These are phyloP conservation scores for Bretschneidera sinensis DNA, from an alignment of 345 rosid genomes.

Conservation along the genomic window DNA sequence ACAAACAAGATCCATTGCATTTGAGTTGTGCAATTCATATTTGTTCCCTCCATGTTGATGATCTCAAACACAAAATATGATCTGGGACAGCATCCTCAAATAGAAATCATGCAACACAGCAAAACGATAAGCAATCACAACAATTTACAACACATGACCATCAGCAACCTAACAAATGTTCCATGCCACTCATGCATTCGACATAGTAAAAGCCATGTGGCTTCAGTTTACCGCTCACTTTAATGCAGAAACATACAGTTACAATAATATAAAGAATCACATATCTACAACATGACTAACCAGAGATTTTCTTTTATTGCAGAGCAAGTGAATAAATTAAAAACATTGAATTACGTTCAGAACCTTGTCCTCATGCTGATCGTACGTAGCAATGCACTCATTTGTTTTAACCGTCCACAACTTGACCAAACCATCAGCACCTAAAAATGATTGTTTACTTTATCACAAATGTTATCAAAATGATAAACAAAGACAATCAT, in stretches of 20 bases:
- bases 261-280: neutral
- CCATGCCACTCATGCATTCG: neutral
- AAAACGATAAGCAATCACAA: neutral
- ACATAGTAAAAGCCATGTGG: neutral
- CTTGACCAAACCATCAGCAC: constrained; percentile 95
- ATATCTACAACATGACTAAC: neutral
- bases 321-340: neutral
- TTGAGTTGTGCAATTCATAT: neutral
- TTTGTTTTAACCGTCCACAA: constrained; percentile 81
- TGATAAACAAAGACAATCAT: neutral
- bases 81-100: neutral
- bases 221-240: neutral
- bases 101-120: neutral
- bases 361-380: constrained; percentile 95
- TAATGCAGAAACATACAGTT: too few relatives aligned
- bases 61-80: neutral
- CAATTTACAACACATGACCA: neutral
- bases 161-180: neutral
- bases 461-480: constrained; percentile 7
- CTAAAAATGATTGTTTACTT: constrained; percentile 32
- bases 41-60: neutral
- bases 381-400: constrained; percentile 90
- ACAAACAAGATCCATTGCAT: neutral
- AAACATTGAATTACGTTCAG: neutral
- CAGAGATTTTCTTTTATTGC: neutral